phyloP scores from a whole-genome alignment of 495 filamentous ascomycete species.

The Lichina pygmaea region DNA sequence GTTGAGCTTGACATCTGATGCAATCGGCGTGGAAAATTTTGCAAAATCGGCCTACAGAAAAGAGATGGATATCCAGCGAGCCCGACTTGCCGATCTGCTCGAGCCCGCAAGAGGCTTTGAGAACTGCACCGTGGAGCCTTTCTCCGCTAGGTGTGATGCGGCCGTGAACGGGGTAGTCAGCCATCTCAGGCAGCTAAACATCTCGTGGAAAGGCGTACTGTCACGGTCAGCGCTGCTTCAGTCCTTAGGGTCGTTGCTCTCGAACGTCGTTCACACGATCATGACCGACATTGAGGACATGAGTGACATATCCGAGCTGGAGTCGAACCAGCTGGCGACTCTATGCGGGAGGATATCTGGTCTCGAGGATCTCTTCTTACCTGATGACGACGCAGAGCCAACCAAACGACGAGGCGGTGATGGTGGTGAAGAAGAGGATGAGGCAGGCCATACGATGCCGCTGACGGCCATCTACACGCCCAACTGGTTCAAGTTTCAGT shows the following conservation, averaged over 20 bases:
- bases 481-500: conserved; percentile 76
- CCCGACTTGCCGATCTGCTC: conserved; percentile 58
- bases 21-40: conserved; percentile 45
- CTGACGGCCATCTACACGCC: conserved; percentile 54
- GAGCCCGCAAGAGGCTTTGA: conserved; percentile 44
- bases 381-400: conserved; percentile 12
- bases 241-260: conserved; percentile 54
- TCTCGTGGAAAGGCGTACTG: conserved; percentile 55
- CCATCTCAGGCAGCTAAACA: conserved; percentile 38
- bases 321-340: conserved; percentile 50
- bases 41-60: conserved; percentile 62
- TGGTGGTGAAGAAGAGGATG: conserved; percentile 9
- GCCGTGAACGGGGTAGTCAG: conserved; percentile 41
- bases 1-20: conserved; percentile 38
- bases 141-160: conserved; percentile 35
- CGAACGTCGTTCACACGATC: conserved; percentile 55
- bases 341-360: conserved; percentile 45
- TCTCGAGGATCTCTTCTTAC: conserved; percentile 51
- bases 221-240: conserved; percentile 63
- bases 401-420: conserved; percentile 8
- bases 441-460: conserved; percentile 17
- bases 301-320: conserved; percentile 58
- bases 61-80: conserved; percentile 69
- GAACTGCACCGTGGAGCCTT: conserved; percentile 32
- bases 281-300: conserved; percentile 72